Evolutionary conservation across 495 filamentous ascomycete species (phyloP), one percentile per base, ranked within the genome.

Genomic region (Penicillium nucicola): DNA sequence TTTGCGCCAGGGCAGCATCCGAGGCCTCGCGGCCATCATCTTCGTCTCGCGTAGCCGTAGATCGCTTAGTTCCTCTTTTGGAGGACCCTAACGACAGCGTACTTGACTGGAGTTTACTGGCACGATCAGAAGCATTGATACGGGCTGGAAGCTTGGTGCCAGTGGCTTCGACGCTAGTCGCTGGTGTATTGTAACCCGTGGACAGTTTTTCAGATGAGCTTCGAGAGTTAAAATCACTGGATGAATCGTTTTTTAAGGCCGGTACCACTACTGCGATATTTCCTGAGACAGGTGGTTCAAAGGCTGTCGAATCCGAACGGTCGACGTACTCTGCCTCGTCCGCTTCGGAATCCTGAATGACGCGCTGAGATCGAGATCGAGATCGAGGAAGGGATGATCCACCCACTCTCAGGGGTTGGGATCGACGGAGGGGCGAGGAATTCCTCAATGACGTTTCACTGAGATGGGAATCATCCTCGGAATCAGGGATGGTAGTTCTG

Each of bases 181-280:
- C 84, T 8, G 89, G 89, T 4, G 90, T 96, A 35, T 83, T 83
- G 57, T 80, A 84, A 22, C 81, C 84, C 42, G 77, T 83, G 6
- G 66, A 74, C 39, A 9, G 49, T 50, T 45, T 62, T 4, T 63
- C 71, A 15, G 61, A 18, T 3, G 75, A 58, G 53, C 56, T 41
- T 1, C 65, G 56, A 19, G 57, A 49, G 17, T 30, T 48, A 0
- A 64, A 65, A 18, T 61, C 60, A 18, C 51, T 55, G 0, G 66
- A 41, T 12, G 65, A 59, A 6, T 37, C 41, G 36, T 57, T 57
- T 30, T 64, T 71, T 19, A 59, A 43, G 0, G 19, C 19, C 1
- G 77, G 70, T 10, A 80, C 69, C 1, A 74, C 68, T 22, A 80
- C 75, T 48, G 71, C 64, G 20, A 72, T 14, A 10, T 37, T 55